A percentile compares a stretch with the other conserved stretches of the same genome.
phyloP scores from a whole-genome alignment of 306 rosid genomes.

The Macrotyloma uniflorum region DNA sequence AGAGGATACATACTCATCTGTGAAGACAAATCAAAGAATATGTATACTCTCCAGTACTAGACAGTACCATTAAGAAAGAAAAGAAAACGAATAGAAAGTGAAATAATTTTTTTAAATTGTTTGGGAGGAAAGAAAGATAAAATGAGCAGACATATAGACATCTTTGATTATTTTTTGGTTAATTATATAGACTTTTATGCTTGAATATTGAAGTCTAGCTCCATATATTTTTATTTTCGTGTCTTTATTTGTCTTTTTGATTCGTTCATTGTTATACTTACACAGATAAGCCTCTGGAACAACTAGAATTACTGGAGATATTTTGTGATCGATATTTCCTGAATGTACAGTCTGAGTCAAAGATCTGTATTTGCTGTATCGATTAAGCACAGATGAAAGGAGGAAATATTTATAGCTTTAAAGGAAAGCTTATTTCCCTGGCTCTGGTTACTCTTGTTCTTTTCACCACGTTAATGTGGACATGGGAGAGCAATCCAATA shows the following conservation, averaged over 20 bases:
- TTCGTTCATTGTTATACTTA: neutral
- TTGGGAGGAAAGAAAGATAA: neutral
- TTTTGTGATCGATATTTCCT: slow-evolving; percentile 24
- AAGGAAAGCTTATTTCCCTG: slow-evolving; percentile 58
- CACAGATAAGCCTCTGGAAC: slow-evolving; percentile 38
- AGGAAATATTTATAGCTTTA: slow-evolving; percentile 48
- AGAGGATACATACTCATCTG: neutral
- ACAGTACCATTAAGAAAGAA: neutral
- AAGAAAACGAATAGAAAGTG: neutral
- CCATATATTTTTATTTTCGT: slow-evolving; percentile 6
- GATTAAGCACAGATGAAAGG: slow-evolving; percentile 62
- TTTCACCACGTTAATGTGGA: slow-evolving; percentile 60
- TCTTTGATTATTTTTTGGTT: neutral
- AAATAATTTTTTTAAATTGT: neutral
- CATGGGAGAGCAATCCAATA: slow-evolving; percentile 74
- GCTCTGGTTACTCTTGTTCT: slow-evolving; percentile 57
- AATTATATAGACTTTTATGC: neutral
- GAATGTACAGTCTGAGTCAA: slow-evolving; percentile 23
- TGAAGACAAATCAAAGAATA: neutral
- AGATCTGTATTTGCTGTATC: slow-evolving; percentile 28
- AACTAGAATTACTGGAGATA: slow-evolving; percentile 6
- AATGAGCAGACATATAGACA: neutral
- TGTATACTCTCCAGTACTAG: neutral
- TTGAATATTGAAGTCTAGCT: neutral
- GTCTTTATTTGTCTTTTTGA: slow-evolving; percentile 27